Evolutionary conservation across 345 rosid genomes (phyloP).

Genomic region (Eucalyptus melliodora): DNA sequence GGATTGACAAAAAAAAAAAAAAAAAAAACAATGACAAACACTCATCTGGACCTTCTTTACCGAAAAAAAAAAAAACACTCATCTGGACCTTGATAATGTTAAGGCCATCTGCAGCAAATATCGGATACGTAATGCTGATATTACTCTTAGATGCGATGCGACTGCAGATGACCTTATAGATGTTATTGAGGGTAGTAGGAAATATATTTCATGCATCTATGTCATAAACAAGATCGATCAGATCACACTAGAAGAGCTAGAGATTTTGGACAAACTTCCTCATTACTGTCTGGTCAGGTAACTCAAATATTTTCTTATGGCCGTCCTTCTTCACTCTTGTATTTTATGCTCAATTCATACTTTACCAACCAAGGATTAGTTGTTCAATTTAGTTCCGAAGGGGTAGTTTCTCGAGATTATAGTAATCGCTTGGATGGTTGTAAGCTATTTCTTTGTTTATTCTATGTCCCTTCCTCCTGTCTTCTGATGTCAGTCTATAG

Average conservation of each 20-base stretch:
- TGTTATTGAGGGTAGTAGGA: too few species aligned
- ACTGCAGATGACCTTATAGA: too few species aligned
- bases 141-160: too few species aligned
- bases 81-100: constrained; percentile 88
- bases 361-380: background rate
- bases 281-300: constrained; percentile 95
- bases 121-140: constrained; percentile 90
- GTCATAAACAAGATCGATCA: too few species aligned
- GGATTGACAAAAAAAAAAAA: too few species aligned
- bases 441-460: background rate
- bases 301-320: background rate
- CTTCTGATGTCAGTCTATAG: background rate
- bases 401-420: background rate
- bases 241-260: constrained; percentile 56
- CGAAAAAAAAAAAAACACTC: too few species aligned
- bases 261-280: constrained; percentile 93
- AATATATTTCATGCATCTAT: too few species aligned
- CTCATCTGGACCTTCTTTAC: too few species aligned
- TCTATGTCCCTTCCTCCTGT: background rate
- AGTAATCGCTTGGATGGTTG: background rate
- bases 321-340: background rate
- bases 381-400: background rate
- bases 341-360: background rate
- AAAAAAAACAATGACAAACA: too few species aligned
- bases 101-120: constrained; percentile 97